Evolutionary conservation across 1,284 basidiomycete species (phyloP).

Genomic region (Ganoderma sp.): DNA sequence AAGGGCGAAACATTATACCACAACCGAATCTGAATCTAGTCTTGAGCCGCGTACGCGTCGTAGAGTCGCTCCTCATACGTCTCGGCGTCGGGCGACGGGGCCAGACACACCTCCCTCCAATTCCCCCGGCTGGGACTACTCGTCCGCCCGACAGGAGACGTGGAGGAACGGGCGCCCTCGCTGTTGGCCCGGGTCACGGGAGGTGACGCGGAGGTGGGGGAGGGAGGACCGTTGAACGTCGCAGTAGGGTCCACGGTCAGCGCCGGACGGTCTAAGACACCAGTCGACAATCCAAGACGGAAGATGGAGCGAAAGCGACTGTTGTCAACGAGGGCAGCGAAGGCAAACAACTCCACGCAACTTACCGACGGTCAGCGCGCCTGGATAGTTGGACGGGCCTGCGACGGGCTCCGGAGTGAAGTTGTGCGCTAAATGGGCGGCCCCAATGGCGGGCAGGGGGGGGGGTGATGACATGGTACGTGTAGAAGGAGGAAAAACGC

Average conservation of each 20-base stretch:
- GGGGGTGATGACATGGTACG: background rate
- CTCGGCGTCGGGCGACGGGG: background rate
- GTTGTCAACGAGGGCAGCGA: background rate
- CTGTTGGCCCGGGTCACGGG: background rate
- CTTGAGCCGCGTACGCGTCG: background rate
- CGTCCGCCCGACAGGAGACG: background rate
- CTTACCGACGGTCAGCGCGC: background rate
- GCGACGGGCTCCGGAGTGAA: background rate
- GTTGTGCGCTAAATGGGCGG: background rate
- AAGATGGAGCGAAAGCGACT: background rate
- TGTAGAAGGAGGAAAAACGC: background rate
- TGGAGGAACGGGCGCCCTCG: too few species aligned
- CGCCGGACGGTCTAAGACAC: background rate
- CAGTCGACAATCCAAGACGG: background rate
- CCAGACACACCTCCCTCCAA: background rate
- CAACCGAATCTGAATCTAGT: too few species aligned
- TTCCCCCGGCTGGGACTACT: background rate
- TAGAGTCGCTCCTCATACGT: background rate
- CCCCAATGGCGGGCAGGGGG: background rate
- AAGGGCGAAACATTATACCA: background rate
- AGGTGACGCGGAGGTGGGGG: background rate
- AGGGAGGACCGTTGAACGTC: background rate
- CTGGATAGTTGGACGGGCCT: background rate
- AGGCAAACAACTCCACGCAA: background rate
- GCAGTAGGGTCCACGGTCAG: background rate